These are phyloP conservation scores for Xanthoceras sorbifolium DNA, from an alignment of 345 rosid genomes.

Conservation along the genomic window DNA sequence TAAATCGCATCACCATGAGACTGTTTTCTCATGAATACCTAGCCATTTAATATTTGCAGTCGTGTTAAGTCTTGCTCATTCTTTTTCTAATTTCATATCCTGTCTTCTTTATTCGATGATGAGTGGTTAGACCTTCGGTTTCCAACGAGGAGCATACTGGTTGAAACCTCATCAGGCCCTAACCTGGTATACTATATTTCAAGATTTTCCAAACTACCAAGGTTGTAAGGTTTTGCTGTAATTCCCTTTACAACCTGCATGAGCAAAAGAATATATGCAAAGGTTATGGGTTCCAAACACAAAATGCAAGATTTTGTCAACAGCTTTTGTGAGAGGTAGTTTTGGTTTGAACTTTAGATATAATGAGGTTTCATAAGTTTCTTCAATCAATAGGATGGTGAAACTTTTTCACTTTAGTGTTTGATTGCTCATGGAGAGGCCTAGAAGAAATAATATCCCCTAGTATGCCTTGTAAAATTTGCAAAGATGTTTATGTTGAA, in stretches of 20 bases:
- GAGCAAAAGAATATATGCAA: background rate
- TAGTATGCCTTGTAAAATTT: background rate
- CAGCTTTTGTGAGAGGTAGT: background rate
- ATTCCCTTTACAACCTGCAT: background rate
- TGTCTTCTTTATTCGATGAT: background rate
- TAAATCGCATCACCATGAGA: background rate
- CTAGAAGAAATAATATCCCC: background rate
- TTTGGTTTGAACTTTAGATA: background rate
- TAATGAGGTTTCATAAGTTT: background rate
- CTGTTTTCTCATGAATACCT: background rate
- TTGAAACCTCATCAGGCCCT: background rate
- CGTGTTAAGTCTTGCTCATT: background rate
- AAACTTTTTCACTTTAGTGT: background rate
- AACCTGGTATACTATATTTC: background rate
- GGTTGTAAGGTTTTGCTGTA: background rate
- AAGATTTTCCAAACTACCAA: too few relatives aligned
- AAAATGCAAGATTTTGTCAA: background rate
- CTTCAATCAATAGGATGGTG: background rate
- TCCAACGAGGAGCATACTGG: background rate
- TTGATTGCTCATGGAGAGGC: background rate
- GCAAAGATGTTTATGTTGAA: background rate
- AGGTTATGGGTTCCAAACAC: background rate
- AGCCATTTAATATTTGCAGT: background rate
- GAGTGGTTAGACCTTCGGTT: background rate
- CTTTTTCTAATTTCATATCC: background rate